Conservation (phyloP, 2,329 filamentous ascomycete genomes). For the Monilinia fructigena region DNA sequence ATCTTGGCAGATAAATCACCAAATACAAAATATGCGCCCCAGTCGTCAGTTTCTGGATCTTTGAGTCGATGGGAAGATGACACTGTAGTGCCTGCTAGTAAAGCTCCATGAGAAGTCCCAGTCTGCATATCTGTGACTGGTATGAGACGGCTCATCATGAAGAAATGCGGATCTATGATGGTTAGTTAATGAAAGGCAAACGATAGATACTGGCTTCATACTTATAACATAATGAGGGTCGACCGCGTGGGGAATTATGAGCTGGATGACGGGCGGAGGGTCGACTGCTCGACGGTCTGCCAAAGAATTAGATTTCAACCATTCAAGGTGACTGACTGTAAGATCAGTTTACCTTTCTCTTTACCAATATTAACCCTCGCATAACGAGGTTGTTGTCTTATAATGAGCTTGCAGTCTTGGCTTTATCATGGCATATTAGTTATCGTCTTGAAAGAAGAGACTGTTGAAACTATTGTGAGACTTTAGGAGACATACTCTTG, state of each 20-base stretch:
- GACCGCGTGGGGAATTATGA: constrained; percentile 49
- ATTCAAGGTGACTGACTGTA: constrained; percentile 4
- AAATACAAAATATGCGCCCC: constrained; percentile 89
- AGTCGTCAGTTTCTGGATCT: constrained; percentile 66
- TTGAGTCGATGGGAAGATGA: constrained; percentile 83
- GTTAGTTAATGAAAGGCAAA: constrained; percentile 24
- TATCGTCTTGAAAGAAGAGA: constrained; percentile 31
- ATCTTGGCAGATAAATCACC: constrained; percentile 78
- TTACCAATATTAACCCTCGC: constrained; percentile 69
- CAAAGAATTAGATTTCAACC: constrained; percentile 21
- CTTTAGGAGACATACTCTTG: constrained; percentile 29
- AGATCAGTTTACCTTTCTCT: constrained; percentile 61
- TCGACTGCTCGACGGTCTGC: constrained; percentile 82
- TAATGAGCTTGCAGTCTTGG: constrained; percentile 54
- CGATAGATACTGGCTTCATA: constrained; percentile 43
- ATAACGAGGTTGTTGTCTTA: constrained; percentile 66
- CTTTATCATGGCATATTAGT: constrained; percentile 42
- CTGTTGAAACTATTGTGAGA: background rate
- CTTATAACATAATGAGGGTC: constrained; percentile 56
- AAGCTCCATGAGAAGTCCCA: constrained; percentile 43
- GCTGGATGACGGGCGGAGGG: constrained; percentile 79
- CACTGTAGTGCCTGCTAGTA: constrained; percentile 68
- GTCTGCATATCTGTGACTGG: constrained; percentile 17
- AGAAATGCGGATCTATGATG: constrained; percentile 48
- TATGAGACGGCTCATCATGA: constrained; percentile 35